A percentile compares a stretch with the other conserved stretches of the same genome.
These are phyloP conservation scores for Chlamydomonas incerta DNA, from an alignment of 139 green algal genomes.

Conservation along the genomic window DNA sequence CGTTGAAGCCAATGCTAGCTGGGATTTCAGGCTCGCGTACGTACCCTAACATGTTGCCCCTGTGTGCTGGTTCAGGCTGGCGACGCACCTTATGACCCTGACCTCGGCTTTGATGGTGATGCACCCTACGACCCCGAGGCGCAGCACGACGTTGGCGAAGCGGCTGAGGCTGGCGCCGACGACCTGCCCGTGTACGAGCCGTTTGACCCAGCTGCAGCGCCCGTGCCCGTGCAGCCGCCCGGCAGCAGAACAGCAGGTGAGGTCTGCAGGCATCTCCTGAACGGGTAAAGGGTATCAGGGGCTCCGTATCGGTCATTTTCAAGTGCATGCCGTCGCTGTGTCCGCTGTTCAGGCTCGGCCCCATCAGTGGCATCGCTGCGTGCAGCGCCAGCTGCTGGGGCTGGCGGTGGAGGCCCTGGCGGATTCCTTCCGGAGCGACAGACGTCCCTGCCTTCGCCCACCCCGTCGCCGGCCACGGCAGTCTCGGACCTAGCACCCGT, in stretches of 20 bases:
- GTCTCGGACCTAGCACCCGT: constrained; percentile 51
- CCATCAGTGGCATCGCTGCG: constrained; percentile 7
- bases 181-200: constrained; percentile 15
- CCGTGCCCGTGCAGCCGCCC: too few relatives aligned
- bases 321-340: neutral
- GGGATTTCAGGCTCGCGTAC: too few relatives aligned
- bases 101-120: constrained; percentile 5
- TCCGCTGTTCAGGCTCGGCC: neutral
- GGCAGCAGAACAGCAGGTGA: too few relatives aligned
- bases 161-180: neutral
- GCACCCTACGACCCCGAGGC: constrained; percentile 41
- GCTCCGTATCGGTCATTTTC: too few relatives aligned
- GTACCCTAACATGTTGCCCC: too few relatives aligned
- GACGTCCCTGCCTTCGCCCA: neutral
- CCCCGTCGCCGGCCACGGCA: neutral
- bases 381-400: neutral
- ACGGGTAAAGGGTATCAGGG: too few relatives aligned
- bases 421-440: neutral
- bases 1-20: too few relatives aligned
- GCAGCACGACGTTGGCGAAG: neutral
- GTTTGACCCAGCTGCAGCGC: neutral
- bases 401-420: too few relatives aligned
- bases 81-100: constrained; percentile 51
- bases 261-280: too few relatives aligned
- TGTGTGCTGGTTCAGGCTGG: neutral